These are phyloP conservation scores for Thermochaetoides thermophila DNA, from an alignment of 495 filamentous ascomycete species.

Conservation along the genomic window DNA sequence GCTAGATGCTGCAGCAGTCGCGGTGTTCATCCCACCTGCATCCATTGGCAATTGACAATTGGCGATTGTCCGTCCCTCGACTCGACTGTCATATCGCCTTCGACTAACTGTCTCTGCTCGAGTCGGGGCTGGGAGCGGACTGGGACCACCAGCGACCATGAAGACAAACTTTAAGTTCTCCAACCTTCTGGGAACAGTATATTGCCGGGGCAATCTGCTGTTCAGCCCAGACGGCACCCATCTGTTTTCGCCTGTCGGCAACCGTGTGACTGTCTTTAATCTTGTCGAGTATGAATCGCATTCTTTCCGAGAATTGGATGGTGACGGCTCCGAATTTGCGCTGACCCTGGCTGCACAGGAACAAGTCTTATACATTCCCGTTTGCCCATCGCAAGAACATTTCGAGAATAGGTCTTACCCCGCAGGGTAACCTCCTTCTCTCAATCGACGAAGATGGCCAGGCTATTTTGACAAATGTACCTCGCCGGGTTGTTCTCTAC, in stretches of 20 bases:
- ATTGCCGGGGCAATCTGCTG: constrained; percentile 88
- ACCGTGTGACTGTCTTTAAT: constrained; percentile 89
- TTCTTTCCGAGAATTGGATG: background rate
- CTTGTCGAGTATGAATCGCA: constrained; percentile 57
- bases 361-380: constrained; percentile 89
- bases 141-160: constrained; percentile 42
- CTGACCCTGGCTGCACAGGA: constrained; percentile 40
- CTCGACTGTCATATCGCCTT: constrained; percentile 1
- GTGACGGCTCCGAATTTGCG: constrained; percentile 3
- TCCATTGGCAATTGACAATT: constrained; percentile 3
- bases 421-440: constrained; percentile 78
- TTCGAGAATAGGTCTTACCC: constrained; percentile 69
- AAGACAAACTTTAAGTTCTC: constrained; percentile 98
- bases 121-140: background rate
- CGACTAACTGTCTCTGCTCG: too few relatives aligned
- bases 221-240: constrained; percentile 95
- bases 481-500: constrained; percentile 69
- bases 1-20: too few relatives aligned
- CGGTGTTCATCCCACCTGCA: constrained; percentile 3
- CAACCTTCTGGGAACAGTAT: constrained; percentile 91
- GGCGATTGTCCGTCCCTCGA: background rate
- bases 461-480: constrained; percentile 80
- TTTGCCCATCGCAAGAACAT: constrained; percentile 93
- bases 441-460: constrained; percentile 89
- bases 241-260: constrained; percentile 93